These are phyloP conservation scores for Claviceps citrina DNA, from an alignment of 2,329 filamentous ascomycete species.

Conservation along the genomic window DNA sequence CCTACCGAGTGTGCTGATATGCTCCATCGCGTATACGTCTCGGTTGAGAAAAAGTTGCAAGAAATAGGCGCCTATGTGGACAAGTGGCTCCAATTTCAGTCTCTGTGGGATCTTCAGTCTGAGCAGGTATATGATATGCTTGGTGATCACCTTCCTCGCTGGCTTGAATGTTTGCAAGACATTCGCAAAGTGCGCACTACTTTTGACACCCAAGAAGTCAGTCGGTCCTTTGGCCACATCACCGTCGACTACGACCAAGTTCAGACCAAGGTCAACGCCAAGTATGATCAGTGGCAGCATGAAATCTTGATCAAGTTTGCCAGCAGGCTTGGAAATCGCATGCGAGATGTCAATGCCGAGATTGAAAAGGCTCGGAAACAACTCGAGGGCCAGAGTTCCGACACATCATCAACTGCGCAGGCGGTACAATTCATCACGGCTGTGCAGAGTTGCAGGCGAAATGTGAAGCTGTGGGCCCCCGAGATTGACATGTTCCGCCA, in stretches of 20 bases:
- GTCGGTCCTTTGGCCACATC: conserved; percentile 81
- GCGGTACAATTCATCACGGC: conserved; percentile 97
- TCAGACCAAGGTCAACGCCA: conserved; percentile 94
- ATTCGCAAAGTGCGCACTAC: conserved; percentile 90
- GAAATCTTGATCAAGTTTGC: conserved; percentile 93
- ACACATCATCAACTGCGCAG: conserved; percentile 88
- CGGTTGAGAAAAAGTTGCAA: conserved; percentile 67
- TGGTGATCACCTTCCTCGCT: conserved; percentile 78
- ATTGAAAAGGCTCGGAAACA: conserved; percentile 82
- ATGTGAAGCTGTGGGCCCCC: conserved; percentile 84
- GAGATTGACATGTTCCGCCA: conserved; percentile 94
- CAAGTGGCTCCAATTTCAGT: conserved; percentile 98
- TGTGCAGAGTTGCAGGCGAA: conserved; percentile 88
- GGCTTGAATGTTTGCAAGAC: conserved; percentile 92
- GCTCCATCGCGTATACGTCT: conserved; percentile 64
- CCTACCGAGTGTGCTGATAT: conserved; percentile 69
- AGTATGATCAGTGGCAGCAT: conserved; percentile 99
- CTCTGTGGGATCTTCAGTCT: conserved; percentile 90
- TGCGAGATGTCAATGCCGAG: conserved; percentile 83
- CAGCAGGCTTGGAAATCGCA: conserved; percentile 69
- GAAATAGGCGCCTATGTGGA: conserved; percentile 79
- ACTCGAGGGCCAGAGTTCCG: conserved; percentile 79
- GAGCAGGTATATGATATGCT: conserved; percentile 89
- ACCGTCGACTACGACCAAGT: conserved; percentile 97
- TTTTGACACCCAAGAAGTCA: conserved; percentile 93